These are phyloP conservation scores for Trametes versicolor DNA, from an alignment of 1,284 basidiomycete species.

Conservation along the genomic window DNA sequence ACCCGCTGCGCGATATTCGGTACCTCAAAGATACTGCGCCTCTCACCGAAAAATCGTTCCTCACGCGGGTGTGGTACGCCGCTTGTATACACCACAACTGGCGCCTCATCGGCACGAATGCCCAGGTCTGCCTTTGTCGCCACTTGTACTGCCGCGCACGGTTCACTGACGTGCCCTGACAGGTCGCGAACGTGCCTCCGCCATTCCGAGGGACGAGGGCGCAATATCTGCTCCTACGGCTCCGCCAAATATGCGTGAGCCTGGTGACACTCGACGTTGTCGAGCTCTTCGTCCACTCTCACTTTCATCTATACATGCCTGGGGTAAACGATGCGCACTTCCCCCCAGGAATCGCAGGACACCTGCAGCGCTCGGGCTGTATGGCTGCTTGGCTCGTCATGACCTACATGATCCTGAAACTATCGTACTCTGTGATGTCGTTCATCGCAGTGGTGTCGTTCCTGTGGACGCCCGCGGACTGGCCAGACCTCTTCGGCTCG, in stretches of 20 bases:
- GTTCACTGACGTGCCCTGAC: not conserved
- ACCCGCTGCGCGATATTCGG: slow-evolving; percentile 20
- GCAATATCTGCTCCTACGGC: slow-evolving; percentile 17
- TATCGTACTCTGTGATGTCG: slow-evolving; percentile 38
- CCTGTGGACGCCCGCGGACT: slow-evolving; percentile 40
- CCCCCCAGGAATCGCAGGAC: slow-evolving; percentile 13
- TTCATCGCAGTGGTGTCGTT: slow-evolving; percentile 38
- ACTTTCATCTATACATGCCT: slow-evolving; percentile 28
- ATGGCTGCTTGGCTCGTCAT: slow-evolving; percentile 23
- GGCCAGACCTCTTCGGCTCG: slow-evolving; percentile 47
- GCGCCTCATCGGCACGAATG: slow-evolving; percentile 28
- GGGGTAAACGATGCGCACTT: slow-evolving; percentile 9
- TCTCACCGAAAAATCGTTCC: slow-evolving; percentile 8
- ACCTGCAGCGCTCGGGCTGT: slow-evolving; percentile 21
- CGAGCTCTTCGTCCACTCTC: slow-evolving; percentile 25
- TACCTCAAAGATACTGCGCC: slow-evolving; percentile 13
- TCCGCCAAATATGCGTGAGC: slow-evolving; percentile 11
- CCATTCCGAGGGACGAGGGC: slow-evolving; percentile 12
- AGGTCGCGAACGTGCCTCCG: slow-evolving; percentile 25
- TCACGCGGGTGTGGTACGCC: slow-evolving; percentile 19
- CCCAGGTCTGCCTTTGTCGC: slow-evolving; percentile 17
- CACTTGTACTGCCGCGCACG: not conserved
- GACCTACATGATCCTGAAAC: slow-evolving; percentile 34
- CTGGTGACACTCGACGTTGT: slow-evolving; percentile 26
- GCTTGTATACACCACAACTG: slow-evolving; percentile 22